Percentiles rank a stretch among this genome's conserved stretches.
phyloP scores from a whole-genome alignment of 331 rosid genomes.

The Cucumis variabilis region DNA sequence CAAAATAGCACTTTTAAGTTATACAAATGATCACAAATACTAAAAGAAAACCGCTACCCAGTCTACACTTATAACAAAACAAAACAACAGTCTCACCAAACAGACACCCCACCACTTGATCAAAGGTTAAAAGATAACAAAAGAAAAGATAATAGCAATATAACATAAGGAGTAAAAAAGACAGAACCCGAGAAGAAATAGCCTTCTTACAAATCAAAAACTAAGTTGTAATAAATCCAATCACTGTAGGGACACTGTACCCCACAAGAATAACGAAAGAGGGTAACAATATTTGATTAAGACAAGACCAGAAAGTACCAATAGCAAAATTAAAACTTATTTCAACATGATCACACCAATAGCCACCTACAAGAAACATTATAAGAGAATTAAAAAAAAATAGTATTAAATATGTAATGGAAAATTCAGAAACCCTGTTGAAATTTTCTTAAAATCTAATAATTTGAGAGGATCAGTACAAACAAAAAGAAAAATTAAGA shows the following conservation, averaged over 20 bases:
- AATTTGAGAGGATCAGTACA: background rate
- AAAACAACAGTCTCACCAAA: conserved; percentile 5
- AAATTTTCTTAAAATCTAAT: background rate
- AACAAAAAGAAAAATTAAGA: background rate
- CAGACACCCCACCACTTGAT: conserved; percentile 15
- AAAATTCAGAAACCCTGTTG: background rate
- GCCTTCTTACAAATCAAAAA: conserved; percentile 7
- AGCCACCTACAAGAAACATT: conserved; percentile 8
- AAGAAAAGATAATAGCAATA: background rate
- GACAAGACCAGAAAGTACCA: conserved; percentile 1
- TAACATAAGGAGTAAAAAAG: background rate
- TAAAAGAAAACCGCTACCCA: background rate
- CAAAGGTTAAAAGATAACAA: conserved; percentile 1
- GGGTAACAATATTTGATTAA: background rate
- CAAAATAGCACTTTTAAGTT: background rate
- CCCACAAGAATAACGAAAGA: conserved; percentile 26
- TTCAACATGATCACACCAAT: background rate
- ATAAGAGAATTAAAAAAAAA: background rate
- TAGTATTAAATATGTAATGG: no score
- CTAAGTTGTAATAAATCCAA: conserved; percentile 9
- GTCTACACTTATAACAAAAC: background rate
- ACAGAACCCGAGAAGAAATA: background rate
- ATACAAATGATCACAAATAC: background rate
- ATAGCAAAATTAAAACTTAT: background rate
- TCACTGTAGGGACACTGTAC: conserved; percentile 1